These are phyloP conservation scores for Termitomyces sp. DNA, from an alignment of 768 basidiomycete genomes.

Conservation along the genomic window DNA sequence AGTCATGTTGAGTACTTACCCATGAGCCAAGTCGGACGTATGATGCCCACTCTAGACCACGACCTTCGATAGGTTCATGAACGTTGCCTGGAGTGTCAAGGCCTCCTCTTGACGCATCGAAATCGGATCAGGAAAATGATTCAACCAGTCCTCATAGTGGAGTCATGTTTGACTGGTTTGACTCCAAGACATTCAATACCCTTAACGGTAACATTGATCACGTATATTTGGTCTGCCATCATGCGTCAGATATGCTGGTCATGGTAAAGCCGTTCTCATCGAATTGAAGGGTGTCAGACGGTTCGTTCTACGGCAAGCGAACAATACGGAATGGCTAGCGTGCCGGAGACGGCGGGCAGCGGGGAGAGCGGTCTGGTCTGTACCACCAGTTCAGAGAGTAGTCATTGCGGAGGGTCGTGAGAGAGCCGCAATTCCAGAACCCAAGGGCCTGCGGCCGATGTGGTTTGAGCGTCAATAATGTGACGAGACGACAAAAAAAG, in stretches of 20 bases:
- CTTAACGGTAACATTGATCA: no score
- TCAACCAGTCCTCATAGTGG: no score
- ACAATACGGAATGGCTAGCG: constrained; percentile 19
- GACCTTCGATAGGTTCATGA: constrained; percentile 27
- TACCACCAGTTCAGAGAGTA: constrained; percentile 31
- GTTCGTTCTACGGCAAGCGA: constrained; percentile 18
- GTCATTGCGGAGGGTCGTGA: constrained; percentile 7
- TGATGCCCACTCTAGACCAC: constrained; percentile 26
- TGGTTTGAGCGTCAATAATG: neutral
- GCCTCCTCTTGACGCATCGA: constrained; percentile 18
- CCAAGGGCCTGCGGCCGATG: neutral
- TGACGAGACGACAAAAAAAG: neutral
- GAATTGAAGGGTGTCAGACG: no score
- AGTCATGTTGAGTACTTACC: constrained; percentile 14
- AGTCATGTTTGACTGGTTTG: no score
- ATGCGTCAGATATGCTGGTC: no score
- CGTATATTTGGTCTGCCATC: no score
- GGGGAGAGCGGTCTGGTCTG: constrained; percentile 23
- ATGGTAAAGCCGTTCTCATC: no score
- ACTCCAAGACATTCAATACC: no score
- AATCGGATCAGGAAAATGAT: constrained; percentile 12
- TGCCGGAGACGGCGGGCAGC: constrained; percentile 21
- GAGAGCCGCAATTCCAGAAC: no score
- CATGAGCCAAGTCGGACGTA: constrained; percentile 33
- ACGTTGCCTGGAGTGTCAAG: constrained; percentile 21